Percentiles rank a stretch among this genome's conserved stretches.
Conservation (phyloP, 805 yeast species). For the Candida qinlingensis region DNA sequence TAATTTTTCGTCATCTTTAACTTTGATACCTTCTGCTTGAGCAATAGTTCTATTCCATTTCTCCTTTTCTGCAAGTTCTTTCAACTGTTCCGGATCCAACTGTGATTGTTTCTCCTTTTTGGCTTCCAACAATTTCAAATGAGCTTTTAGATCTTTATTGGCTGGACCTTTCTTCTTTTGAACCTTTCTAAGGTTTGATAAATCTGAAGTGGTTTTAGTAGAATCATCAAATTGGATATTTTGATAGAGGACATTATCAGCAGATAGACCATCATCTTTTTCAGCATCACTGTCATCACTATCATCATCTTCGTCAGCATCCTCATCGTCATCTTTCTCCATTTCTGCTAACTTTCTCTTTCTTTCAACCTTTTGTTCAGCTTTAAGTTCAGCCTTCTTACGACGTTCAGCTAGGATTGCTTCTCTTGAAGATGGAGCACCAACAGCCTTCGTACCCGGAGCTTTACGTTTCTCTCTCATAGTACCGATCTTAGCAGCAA, state of each 20-base stretch:
- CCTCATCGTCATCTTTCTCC: slow-evolving; percentile 35
- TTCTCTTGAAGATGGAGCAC: slow-evolving; percentile 83
- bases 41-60: slow-evolving; percentile 82
- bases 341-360: slow-evolving; percentile 36
- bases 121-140: slow-evolving; percentile 67
- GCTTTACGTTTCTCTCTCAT: slow-evolving; percentile 85
- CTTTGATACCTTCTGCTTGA: slow-evolving; percentile 83
- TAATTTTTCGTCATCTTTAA: slow-evolving; percentile 85
- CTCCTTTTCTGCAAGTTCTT: slow-evolving; percentile 58
- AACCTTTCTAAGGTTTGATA: slow-evolving; percentile 48
- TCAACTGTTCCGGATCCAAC: slow-evolving; percentile 58
- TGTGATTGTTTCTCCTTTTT: slow-evolving; percentile 59
- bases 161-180: slow-evolving; percentile 77
- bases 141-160: slow-evolving; percentile 78
- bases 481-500: slow-evolving; percentile 64
- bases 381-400: slow-evolving; percentile 32
- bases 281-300: slow-evolving; percentile 30
- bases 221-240: slow-evolving; percentile 83
- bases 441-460: slow-evolving; percentile 73
- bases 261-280: slow-evolving; percentile 27
- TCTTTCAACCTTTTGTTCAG: slow-evolving; percentile 29
- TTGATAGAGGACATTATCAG: slow-evolving; percentile 58
- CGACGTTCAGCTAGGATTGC: slow-evolving; percentile 67
- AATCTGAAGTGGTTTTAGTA: slow-evolving; percentile 69
- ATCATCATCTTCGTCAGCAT: slow-evolving; percentile 36